Evolutionary conservation across 805 yeast genomes (phyloP).

Genomic region (Candida incommunis): DNA sequence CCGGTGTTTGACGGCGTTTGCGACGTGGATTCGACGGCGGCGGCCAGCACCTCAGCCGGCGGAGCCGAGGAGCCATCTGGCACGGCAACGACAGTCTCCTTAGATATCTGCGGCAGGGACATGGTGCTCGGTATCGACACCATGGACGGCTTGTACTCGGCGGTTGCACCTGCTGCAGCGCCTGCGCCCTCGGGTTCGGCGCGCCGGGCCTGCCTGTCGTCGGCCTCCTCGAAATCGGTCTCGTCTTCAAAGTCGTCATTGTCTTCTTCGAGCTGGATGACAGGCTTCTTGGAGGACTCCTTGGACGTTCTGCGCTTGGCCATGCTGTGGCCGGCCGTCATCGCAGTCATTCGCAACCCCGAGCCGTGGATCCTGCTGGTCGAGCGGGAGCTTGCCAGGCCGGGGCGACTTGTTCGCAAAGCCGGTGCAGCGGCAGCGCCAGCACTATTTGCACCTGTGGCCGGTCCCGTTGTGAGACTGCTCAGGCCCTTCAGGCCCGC

Average conservation of each 20-base stretch:
- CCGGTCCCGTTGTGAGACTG: too few relatives aligned
- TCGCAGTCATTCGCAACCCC: slow-evolving; percentile 1
- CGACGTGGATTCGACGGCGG: neutral
- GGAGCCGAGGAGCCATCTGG: neutral
- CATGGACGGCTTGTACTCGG: neutral
- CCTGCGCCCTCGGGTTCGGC: neutral
- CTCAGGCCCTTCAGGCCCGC: too few relatives aligned
- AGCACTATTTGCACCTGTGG: too few relatives aligned
- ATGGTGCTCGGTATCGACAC: neutral
- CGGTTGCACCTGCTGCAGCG: neutral
- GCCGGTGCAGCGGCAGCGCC: neutral
- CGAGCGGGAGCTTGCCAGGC: neutral
- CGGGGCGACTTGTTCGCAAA: neutral
- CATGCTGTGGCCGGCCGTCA: neutral
- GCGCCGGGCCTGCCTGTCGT: neutral
- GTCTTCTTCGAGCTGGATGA: neutral
- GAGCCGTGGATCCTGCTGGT: neutral
- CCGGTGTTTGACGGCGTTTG: too few relatives aligned
- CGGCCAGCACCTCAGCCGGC: neutral
- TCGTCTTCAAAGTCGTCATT: too few relatives aligned
- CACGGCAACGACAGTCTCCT: neutral
- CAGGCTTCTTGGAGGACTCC: neutral
- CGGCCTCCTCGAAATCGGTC: neutral
- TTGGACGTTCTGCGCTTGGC: neutral
- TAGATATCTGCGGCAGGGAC: neutral